phyloP scores from a whole-genome alignment of 768 basidiomycete species.

The Infundibulicybe gibba region DNA sequence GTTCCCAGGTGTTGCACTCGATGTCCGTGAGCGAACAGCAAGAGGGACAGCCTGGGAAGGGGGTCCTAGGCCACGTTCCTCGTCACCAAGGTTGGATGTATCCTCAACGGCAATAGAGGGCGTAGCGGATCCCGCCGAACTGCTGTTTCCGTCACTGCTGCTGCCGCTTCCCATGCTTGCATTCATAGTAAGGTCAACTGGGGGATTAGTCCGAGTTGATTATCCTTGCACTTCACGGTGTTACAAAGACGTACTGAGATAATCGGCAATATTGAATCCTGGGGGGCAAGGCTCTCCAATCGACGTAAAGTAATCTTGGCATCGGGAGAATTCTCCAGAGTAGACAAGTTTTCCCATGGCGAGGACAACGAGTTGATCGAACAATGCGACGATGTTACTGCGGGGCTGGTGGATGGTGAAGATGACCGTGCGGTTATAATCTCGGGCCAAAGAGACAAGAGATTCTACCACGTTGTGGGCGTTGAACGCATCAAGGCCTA shows the following conservation, averaged over 20 bases:
- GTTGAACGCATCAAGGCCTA: slow-evolving; percentile 92
- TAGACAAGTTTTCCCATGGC: slow-evolving; percentile 84
- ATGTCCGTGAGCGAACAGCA: slow-evolving; percentile 36
- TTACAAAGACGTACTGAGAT: slow-evolving; percentile 63
- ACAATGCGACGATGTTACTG: slow-evolving; percentile 94
- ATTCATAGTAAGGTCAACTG: slow-evolving; percentile 75
- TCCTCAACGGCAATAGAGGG: slow-evolving; percentile 22
- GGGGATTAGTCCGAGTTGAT: not conserved
- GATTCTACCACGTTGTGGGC: slow-evolving; percentile 93
- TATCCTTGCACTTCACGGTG: not conserved
- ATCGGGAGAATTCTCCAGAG: slow-evolving; percentile 71
- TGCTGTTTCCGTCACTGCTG: slow-evolving; percentile 14
- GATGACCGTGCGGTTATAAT: slow-evolving; percentile 92
- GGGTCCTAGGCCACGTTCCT: slow-evolving; percentile 58
- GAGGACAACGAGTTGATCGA: slow-evolving; percentile 87
- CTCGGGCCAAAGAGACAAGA: slow-evolving; percentile 77
- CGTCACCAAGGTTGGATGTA: slow-evolving; percentile 50
- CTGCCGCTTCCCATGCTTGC: slow-evolving; percentile 36
- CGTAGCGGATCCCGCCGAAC: slow-evolving; percentile 25
- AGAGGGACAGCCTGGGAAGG: slow-evolving; percentile 23
- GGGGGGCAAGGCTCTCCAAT: slow-evolving; percentile 85
- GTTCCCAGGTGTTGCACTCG: slow-evolving; percentile 26
- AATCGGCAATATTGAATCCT: slow-evolving; percentile 98
- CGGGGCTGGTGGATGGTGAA: slow-evolving; percentile 99
- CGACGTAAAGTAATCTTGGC: slow-evolving; percentile 75